phyloP scores from a whole-genome alignment of 345 rosid genomes.

The Boechera stricta region DNA sequence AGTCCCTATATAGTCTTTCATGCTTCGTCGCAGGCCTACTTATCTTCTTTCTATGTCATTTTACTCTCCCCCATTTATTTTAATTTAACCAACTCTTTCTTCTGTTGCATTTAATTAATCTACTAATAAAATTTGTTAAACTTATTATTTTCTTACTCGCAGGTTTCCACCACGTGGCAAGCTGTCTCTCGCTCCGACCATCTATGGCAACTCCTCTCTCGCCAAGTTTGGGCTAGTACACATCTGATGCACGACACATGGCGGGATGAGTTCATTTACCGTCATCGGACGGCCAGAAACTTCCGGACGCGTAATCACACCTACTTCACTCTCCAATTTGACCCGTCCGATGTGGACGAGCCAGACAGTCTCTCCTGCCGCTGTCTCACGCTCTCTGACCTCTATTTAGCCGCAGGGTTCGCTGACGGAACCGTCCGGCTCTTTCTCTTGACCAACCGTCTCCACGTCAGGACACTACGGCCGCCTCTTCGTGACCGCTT shows the following conservation, averaged over 20 bases:
- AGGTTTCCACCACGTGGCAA: constrained; percentile 96
- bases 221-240: constrained; percentile 63
- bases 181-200: constrained; percentile 76
- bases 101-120: neutral
- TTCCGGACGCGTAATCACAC: constrained; percentile 53
- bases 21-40: constrained; percentile 48
- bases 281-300: constrained; percentile 70
- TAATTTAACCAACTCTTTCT: neutral
- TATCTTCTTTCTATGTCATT: constrained; percentile 45
- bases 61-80: neutral
- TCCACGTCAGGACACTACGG: constrained; percentile 62
- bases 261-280: constrained; percentile 70
- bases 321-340: constrained; percentile 62
- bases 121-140: neutral
- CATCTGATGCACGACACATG: constrained; percentile 58
- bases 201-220: constrained; percentile 73
- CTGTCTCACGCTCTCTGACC: constrained; percentile 77
- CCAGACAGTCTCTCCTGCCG: constrained; percentile 75
- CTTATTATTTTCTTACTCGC: constrained; percentile 2
- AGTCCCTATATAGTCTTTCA: constrained; percentile 42
- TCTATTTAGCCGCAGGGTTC: constrained; percentile 78
- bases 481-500: constrained; percentile 66
- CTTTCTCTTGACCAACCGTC: constrained; percentile 61
- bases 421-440: constrained; percentile 88
- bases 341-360: constrained; percentile 59